phyloP scores from a whole-genome alignment of 176 grass and related monocot species.

The Canna indica region DNA sequence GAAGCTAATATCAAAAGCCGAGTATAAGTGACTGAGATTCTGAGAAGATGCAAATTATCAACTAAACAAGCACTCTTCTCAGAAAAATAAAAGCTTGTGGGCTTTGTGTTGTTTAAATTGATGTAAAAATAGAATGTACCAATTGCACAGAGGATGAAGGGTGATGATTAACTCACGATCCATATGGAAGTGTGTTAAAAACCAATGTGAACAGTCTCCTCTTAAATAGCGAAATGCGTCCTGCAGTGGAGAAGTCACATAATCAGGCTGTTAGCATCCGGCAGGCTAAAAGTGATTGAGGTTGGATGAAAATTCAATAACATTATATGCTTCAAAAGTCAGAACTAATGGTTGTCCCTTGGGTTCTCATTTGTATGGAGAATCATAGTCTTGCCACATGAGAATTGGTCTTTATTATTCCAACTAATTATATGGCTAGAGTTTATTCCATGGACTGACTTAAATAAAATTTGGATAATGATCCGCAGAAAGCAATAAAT shows the following conservation, averaged over 20 bases:
- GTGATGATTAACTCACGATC: conserved; percentile 55
- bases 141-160: neutral
- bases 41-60: neutral
- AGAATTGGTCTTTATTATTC: neutral
- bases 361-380: neutral
- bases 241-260: conserved; percentile 41
- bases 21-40: neutral
- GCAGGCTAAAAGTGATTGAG: neutral
- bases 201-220: conserved; percentile 85
- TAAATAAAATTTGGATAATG: neutral
- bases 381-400: neutral
- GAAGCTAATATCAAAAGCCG: neutral
- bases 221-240: conserved; percentile 91
- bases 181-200: conserved; percentile 92
- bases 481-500: neutral
- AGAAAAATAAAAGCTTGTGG: neutral
- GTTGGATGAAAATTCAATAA: neutral
- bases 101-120: neutral
- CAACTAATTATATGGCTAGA: neutral
- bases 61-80: conserved; percentile 1
- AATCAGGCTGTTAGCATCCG: neutral
- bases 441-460: neutral
- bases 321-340: neutral
- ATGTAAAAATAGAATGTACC: neutral
- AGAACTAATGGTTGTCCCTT: neutral